These are phyloP conservation scores for Cordyceps militaris DNA, from an alignment of 2,329 filamentous ascomycete genomes.

Conservation along the genomic window DNA sequence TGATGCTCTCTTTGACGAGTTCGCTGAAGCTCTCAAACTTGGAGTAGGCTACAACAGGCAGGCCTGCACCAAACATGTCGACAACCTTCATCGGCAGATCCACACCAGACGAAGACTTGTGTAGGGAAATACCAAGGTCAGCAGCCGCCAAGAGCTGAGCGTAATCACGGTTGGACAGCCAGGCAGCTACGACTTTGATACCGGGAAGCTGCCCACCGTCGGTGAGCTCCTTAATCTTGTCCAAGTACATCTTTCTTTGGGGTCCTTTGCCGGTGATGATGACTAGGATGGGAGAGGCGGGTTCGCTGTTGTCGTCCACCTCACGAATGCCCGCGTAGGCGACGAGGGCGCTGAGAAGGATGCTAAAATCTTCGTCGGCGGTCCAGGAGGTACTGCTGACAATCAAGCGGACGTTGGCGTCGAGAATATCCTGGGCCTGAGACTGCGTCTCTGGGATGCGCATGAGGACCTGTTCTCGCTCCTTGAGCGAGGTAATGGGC, in stretches of 20 bases:
- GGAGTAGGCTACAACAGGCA: conserved; percentile 83
- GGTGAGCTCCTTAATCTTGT: conserved; percentile 55
- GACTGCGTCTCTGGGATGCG: conserved; percentile 57
- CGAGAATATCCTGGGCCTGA: conserved; percentile 51
- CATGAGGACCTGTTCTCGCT: conserved; percentile 54
- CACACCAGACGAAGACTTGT: conserved; percentile 89
- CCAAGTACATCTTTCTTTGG: conserved; percentile 67
- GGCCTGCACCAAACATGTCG: conserved; percentile 93
- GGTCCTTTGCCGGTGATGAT: conserved; percentile 95
- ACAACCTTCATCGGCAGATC: conserved; percentile 99
- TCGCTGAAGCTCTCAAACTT: conserved; percentile 84
- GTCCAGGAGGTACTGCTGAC: conserved; percentile 98
- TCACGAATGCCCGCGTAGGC: conserved; percentile 52
- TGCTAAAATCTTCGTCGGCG: conserved; percentile 85
- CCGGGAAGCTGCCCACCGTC: conserved; percentile 56
- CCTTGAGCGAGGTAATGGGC: conserved; percentile 46
- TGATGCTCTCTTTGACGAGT: conserved; percentile 78
- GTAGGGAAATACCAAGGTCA: conserved; percentile 83
- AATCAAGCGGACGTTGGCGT: conserved; percentile 58
- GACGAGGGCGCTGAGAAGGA: conserved; percentile 77
- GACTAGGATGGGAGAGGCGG: conserved; percentile 62
- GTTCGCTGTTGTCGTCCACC: conserved; percentile 31
- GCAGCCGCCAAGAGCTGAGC: conserved; percentile 75
- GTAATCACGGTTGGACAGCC: conserved; percentile 79
- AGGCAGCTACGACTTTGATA: conserved; percentile 71